Evolutionary conservation across 139 green algal genomes (phyloP), one percentile per base, ranked within the genome.

Genomic region (Haematococcus lacustris): DNA sequence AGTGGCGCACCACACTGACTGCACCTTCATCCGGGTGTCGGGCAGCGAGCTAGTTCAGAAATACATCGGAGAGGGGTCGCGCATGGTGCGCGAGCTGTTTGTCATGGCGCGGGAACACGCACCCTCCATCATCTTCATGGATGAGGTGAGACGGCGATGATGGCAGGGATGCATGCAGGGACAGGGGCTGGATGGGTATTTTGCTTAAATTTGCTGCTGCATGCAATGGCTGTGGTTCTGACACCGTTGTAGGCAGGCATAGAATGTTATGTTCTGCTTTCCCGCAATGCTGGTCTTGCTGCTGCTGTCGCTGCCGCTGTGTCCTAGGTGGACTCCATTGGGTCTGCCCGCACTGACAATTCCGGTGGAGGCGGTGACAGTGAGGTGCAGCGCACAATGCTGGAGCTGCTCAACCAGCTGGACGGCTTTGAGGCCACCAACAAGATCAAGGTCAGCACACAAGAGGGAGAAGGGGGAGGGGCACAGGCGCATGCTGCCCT

Each of bases 71-170:
- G 95, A 99, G 82, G 95, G 95, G n/a, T 93, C 84, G 3, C 87
- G 96, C 66, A 99, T 99, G 96, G 96, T 99, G 51, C 85, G 96
- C 21, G 96, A 99, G 88, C 93, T 99, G 2, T 99, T 99, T 70
- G 91, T 99, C 64, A 99, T 99, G 95, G 95, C 95, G 6, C 80
- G 89, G 40, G 96, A 99, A 85, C 93, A 99, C 78, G 88, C 91
- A 1, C 93, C 93, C 23, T 92, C 84, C 73, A 97, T 97, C 86
- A 97, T 97, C 78, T 97, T 97, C 81, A 97, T 97, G 92, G 93
- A 97, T 71, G 95, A 99, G 80, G 96, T 99, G n/a, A 32, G 53
- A n/a, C n/a, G n/a, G n/a, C n/a, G n/a, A n/a, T n/a, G n/a, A n/a
- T n/a, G n/a, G n/a, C n/a, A n/a, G n/a, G n/a, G n/a, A n/a, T n/a